phyloP scores from a whole-genome alignment of 192 early-diverging fungal species.

The Entomortierella lignicola region DNA sequence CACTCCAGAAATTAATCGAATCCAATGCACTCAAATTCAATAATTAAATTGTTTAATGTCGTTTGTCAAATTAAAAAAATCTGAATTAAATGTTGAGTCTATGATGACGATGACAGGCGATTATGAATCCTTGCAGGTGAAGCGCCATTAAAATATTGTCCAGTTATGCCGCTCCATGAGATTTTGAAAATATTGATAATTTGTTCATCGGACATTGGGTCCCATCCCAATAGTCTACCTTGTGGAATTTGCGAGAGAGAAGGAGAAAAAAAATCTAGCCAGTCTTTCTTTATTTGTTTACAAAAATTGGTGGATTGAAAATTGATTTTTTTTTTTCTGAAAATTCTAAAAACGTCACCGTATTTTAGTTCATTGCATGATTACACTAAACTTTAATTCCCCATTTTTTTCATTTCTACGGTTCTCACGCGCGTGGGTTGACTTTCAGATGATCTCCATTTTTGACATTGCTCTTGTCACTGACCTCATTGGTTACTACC shows the following conservation, averaged over 20 bases:
- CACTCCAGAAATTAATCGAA: not conserved
- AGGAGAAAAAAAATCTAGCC: constrained; percentile 18
- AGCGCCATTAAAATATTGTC: not conserved
- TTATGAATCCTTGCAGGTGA: not conserved
- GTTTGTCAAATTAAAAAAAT: not conserved
- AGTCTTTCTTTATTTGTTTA: constrained; percentile 6
- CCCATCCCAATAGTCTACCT: constrained; percentile 32
- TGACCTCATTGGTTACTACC: too few relatives aligned
- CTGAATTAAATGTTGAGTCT: not conserved
- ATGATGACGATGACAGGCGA: too few relatives aligned
- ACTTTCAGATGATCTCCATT: too few relatives aligned
- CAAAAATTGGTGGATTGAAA: not conserved
- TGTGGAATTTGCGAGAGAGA: constrained; percentile 55
- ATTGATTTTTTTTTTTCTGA: too few relatives aligned
- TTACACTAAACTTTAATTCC: too few relatives aligned
- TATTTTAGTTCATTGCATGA: too few relatives aligned
- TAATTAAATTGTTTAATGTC: not conserved
- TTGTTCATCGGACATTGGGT: not conserved
- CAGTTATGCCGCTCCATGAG: too few relatives aligned
- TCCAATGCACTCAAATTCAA: not conserved
- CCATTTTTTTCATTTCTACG: too few relatives aligned
- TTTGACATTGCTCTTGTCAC: too few relatives aligned
- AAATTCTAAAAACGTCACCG: too few relatives aligned
- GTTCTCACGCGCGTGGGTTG: too few relatives aligned
- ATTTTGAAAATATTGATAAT: too few relatives aligned